Evolutionary conservation across 106 monocot genomes (phyloP).

Genomic region (Cymbidium sinense): DNA sequence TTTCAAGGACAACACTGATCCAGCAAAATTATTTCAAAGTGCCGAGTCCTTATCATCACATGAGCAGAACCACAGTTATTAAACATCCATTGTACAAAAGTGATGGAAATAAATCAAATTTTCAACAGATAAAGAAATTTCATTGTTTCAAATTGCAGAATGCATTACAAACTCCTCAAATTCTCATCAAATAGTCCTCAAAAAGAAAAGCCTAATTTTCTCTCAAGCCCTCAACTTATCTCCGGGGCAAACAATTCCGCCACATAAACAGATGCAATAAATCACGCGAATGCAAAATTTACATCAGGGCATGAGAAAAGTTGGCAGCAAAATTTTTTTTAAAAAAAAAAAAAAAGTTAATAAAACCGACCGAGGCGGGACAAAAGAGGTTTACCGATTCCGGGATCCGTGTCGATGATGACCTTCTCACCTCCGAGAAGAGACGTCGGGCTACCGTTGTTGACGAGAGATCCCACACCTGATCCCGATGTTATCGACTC

Average conservation of each 20-base stretch:
- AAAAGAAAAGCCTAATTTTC: background rate
- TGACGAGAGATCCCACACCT: background rate
- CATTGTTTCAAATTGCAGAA: too few relatives aligned
- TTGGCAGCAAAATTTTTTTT: too few relatives aligned
- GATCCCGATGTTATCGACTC: background rate
- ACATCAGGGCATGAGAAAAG: background rate
- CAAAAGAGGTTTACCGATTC: conserved; percentile 44
- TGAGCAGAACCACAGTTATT: background rate
- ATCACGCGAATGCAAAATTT: background rate
- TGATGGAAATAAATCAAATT: background rate
- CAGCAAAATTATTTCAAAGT: too few relatives aligned
- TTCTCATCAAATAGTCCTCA: too few relatives aligned
- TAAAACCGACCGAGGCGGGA: too few relatives aligned
- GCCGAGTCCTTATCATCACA: background rate
- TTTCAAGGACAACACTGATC: too few relatives aligned
- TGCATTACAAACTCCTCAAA: too few relatives aligned
- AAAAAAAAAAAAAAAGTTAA: too few relatives aligned
- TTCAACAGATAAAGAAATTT: background rate
- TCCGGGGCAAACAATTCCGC: background rate
- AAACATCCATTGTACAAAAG: background rate
- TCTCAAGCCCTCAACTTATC: background rate
- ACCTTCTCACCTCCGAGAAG: conserved; percentile 28
- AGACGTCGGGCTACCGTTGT: background rate
- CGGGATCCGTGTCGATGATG: conserved; percentile 92
- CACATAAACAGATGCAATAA: background rate